Base-by-base conservation (phyloP, 2,329 filamentous ascomycete species). In the Scedosporium aurantiacum region DNA sequence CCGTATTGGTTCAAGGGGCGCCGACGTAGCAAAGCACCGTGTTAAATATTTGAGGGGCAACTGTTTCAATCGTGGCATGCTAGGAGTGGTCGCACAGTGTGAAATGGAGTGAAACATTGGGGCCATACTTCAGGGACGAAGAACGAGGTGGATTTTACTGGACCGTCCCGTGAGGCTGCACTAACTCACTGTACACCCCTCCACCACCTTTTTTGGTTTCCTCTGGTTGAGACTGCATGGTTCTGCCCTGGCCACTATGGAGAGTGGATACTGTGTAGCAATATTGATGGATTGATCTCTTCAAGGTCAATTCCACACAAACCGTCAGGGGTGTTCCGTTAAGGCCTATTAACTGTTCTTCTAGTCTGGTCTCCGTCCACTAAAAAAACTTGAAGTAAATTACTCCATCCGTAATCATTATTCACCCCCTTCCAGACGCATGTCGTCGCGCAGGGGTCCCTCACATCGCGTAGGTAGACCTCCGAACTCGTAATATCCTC, bases 391-490 rank as follows among this genome's bases (percentile, higher is more conserved):
- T 54, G 23, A 16, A n/a, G 16, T 37, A 32, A 37, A 60, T 60
- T 60, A 12, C 57, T 27, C 27, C n/a, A 25, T 50, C 27, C 58
- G 23, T 54, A 54, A 54, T 25, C 27, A 43, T 23, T 6, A 25
- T 40, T 57, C 43, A 25, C 45, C 43, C 59, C 52, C 18, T 61
- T 57, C 59, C n/a, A 56, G 50, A 61, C 21, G 47, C 58, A 60
- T 40, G 45, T 21, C 58, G 40, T 52, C 59, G 59, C 59, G 59
- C 59, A 61, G 59, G 59, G 59, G 52, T 61, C 43, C 32, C 14
- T 61, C 18, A 45, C 37, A 57, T 55, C 50, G 52, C 50, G 52
- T 61, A 18, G 18, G 54, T 57, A 21, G 37, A 41, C 37, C 43
- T 55, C n/a, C 52, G 14, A 50, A 60, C 21, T 27, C 25, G 58